Base-by-base conservation (phyloP, 2,329 filamentous ascomycete genomes). In the Aspergillus viridinutans region DNA sequence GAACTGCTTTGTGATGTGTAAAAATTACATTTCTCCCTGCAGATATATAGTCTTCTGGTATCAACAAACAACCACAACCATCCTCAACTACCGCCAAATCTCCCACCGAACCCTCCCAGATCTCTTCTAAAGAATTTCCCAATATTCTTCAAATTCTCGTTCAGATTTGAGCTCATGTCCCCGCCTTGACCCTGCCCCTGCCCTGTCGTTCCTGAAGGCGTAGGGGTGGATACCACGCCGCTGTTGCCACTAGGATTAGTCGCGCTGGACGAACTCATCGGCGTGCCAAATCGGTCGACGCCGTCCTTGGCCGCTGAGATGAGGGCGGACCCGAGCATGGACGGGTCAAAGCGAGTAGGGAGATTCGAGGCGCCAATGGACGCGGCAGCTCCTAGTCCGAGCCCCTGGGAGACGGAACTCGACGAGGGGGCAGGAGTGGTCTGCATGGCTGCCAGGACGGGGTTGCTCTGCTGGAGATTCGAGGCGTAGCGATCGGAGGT, bases 81-180 rank as follows among this genome's bases (percentile, higher is more conserved):
- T 14, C 14, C 23, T 47, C 23, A 47, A 26, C 43, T 47, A 23
- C 49, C 43, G 12, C 89, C 89, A 72, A 92, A 92, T 62, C 89
- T 78, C 10, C 84, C 85, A 2, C 89, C 88, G 61, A 93, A 83
- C 2, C 87, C 85, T 29, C 90, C 89, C 61, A 93, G 87, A 77
- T 97, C 93, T 61, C 93, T 81, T 61, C 89, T 86, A 79, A 97
- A 97, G 77, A 97, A 97, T 76, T 96, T 97, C 25, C 93, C 93
- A 75, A 99, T 90, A 72, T 91, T 96, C 78, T 91, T 92, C 74
- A 97, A 72, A 74, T 97, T 97, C 75, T 96, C 92, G 71, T 97
- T 96, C 62, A 97, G 84, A 53, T 89, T 90, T 54, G 84, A 67
- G 43, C 64, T 65, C 35, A 62, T 61, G 53, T 70, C 62, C 54